phyloP scores from a whole-genome alignment of 2,329 filamentous ascomycete species.

The Claviceps purpurea region DNA sequence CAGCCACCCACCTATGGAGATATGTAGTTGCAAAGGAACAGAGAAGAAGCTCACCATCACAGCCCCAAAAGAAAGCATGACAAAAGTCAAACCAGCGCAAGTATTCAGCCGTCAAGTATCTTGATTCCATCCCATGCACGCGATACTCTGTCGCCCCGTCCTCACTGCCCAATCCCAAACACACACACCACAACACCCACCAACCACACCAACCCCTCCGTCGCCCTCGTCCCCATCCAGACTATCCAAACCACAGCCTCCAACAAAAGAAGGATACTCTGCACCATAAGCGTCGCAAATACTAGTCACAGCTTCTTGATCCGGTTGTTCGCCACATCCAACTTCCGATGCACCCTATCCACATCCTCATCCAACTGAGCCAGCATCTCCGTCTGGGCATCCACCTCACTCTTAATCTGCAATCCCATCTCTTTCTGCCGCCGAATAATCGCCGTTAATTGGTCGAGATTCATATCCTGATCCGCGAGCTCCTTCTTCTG shows the following conservation, averaged over 20 bases:
- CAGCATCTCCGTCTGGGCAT: constrained; percentile 58
- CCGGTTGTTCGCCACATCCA: constrained; percentile 61
- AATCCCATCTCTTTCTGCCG: constrained; percentile 67
- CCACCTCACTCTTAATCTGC: constrained; percentile 61
- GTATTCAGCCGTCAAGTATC: too few relatives aligned
- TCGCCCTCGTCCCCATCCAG: constrained; percentile 14
- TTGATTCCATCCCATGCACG: too few relatives aligned
- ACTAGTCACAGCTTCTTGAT: constrained; percentile 48
- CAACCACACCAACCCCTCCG: constrained; percentile 15
- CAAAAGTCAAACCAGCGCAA: too few relatives aligned
- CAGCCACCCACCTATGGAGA: too few relatives aligned
- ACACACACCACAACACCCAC: constrained; percentile 15
- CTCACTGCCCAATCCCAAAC: constrained; percentile 10
- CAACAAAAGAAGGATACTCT: constrained; percentile 15
- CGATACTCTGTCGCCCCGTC: background rate
- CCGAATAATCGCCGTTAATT: constrained; percentile 54
- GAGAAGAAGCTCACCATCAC: too few relatives aligned
- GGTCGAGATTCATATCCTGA: constrained; percentile 61
- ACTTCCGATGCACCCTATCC: constrained; percentile 52
- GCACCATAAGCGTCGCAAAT: constrained; percentile 12
- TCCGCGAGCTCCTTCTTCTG: constrained; percentile 62
- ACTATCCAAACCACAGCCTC: constrained; percentile 19
- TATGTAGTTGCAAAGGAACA: too few relatives aligned
- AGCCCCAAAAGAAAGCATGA: background rate
- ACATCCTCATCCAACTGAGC: constrained; percentile 52